phyloP scores from a whole-genome alignment of 805 yeast species.

The Grigorovia yakushimaensis region DNA sequence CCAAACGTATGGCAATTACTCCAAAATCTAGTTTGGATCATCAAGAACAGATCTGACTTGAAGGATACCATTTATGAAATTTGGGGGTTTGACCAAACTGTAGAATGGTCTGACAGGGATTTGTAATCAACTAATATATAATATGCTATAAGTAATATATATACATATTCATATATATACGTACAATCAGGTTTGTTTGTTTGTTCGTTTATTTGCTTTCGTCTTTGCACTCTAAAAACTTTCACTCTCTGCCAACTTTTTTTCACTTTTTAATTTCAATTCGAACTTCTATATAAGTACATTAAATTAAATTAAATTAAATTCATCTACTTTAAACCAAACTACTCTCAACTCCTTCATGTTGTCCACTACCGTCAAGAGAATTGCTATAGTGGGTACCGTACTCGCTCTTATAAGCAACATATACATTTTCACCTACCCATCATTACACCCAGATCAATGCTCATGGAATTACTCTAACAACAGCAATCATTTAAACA shows the following conservation, averaged over 20 bases:
- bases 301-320: background rate
- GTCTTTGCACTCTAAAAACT: too few species aligned
- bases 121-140: background rate
- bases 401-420: constrained; percentile 40
- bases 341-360: background rate
- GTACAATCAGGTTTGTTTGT: too few species aligned
- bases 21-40: background rate
- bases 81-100: background rate
- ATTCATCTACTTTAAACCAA: background rate
- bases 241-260: too few species aligned
- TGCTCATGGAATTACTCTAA: constrained; percentile 50
- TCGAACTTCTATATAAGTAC: background rate
- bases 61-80: background rate
- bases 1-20: constrained; percentile 8
- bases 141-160: background rate
- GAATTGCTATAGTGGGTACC: constrained; percentile 11
- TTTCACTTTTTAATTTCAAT: too few species aligned
- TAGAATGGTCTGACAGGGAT: background rate
- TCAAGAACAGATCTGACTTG: background rate
- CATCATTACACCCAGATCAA: constrained; percentile 42
- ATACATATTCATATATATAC: background rate
- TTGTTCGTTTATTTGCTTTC: too few species aligned
- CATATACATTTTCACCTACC: constrained; percentile 64
- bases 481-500: constrained; percentile 4
- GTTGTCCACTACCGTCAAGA: background rate